These are phyloP conservation scores for Yamadazyma songkhlaensis DNA, from an alignment of 1,139 yeast genomes.

Conservation along the genomic window DNA sequence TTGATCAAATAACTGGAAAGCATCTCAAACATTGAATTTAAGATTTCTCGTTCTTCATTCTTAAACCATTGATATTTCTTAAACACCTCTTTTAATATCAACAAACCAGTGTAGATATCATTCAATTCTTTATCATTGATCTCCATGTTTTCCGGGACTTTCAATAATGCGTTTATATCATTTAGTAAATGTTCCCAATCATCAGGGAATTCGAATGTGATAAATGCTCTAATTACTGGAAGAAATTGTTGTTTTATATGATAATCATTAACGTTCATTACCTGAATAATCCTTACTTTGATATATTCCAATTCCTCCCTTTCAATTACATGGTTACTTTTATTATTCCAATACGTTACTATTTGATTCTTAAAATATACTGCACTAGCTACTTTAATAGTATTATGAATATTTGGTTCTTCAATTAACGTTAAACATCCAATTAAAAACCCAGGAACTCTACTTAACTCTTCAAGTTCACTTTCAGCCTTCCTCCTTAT, in stretches of 20 bases:
- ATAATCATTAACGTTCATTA: constrained; percentile 42
- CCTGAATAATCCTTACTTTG: constrained; percentile 54
- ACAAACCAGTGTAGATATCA: constrained; percentile 70
- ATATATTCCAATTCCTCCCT: constrained; percentile 71
- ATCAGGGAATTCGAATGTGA: constrained; percentile 65
- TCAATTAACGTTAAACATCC: constrained; percentile 72
- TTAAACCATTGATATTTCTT: constrained; percentile 76
- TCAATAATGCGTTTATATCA: constrained; percentile 54
- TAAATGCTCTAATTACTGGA: constrained; percentile 66
- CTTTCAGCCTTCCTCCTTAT: constrained; percentile 69
- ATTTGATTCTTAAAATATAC: constrained; percentile 82
- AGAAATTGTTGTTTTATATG: constrained; percentile 59
- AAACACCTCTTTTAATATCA: constrained; percentile 71
- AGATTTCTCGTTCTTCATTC: constrained; percentile 53
- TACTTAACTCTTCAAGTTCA: constrained; percentile 56
- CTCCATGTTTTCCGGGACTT: constrained; percentile 3
- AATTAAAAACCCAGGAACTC: constrained; percentile 70
- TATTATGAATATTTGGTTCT: constrained; percentile 1
- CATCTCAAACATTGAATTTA: constrained; percentile 59
- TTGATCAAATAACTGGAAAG: constrained; percentile 69
- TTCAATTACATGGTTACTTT: constrained; percentile 41
- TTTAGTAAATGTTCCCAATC: constrained; percentile 70
- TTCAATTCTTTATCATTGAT: constrained; percentile 45
- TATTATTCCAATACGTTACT: constrained; percentile 57
- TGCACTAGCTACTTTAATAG: constrained; percentile 72